These are phyloP conservation scores for Thielaviopsis ethacetica DNA, from an alignment of 2,329 filamentous ascomycete genomes.

Conservation along the genomic window DNA sequence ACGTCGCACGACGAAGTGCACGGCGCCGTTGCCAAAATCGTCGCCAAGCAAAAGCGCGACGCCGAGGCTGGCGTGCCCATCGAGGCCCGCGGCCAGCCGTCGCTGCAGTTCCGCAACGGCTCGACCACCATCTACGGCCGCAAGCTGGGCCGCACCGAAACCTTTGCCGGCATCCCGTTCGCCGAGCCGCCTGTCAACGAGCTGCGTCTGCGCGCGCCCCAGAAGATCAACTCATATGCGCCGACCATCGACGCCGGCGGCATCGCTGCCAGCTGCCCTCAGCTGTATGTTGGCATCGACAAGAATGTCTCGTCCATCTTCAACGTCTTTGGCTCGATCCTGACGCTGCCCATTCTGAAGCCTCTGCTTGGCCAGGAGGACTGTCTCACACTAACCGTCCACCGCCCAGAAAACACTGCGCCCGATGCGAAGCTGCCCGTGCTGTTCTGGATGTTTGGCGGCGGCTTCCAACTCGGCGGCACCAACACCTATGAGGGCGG, in stretches of 20 bases:
- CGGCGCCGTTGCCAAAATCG: neutral
- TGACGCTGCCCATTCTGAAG: conserved; percentile 29
- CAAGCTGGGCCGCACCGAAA: conserved; percentile 27
- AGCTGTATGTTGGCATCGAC: conserved; percentile 34
- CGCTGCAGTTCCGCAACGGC: neutral
- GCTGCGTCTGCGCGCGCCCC: conserved; percentile 43
- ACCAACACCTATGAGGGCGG: conserved; percentile 23
- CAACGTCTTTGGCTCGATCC: conserved; percentile 23
- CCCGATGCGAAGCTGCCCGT: conserved; percentile 32
- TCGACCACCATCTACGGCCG: conserved; percentile 14
- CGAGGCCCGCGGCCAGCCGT: neutral
- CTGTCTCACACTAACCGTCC: conserved; percentile 32
- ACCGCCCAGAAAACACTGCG: conserved; percentile 27
- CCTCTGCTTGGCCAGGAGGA: conserved; percentile 29
- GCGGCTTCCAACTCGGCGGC: conserved; percentile 26
- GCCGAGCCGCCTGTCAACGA: conserved; percentile 41
- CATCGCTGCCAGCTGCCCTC: conserved; percentile 36
- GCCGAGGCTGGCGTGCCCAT: conserved; percentile 5
- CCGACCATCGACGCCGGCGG: conserved; percentile 36
- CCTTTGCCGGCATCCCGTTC: conserved; percentile 48
- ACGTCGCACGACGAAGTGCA: neutral
- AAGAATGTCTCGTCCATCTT: conserved; percentile 17
- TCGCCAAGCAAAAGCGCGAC: conserved; percentile 1
- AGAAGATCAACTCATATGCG: conserved; percentile 29
- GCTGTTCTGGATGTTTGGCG: conserved; percentile 41